phyloP scores from a whole-genome alignment of 441 rosid genomes.

The Arabidopsis lyrata region DNA sequence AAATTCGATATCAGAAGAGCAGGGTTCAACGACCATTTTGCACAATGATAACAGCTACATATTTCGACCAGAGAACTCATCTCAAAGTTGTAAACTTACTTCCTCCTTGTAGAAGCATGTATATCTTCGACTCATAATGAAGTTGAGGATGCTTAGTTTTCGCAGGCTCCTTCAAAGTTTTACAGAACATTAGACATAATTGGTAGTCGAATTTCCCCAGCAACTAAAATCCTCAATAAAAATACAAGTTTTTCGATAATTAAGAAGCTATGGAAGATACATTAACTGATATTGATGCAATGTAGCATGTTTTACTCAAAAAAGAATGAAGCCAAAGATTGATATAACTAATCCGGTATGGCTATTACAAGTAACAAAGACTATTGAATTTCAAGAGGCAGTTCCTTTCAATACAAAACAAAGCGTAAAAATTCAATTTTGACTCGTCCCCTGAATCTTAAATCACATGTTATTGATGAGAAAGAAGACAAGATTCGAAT shows the following conservation, averaged over 20 bases:
- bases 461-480: conserved; percentile 17
- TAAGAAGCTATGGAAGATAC: not conserved
- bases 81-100: conserved; percentile 56
- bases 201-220: not conserved
- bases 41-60: conserved; percentile 3
- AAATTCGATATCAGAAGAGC: not conserved
- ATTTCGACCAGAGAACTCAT: not conserved
- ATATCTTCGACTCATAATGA: conserved; percentile 96
- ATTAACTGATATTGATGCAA: not conserved
- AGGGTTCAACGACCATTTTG: not conserved
- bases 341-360: not conserved
- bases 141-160: conserved; percentile 99
- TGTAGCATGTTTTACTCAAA: not conserved
- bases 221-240: not conserved
- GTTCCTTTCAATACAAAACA: not conserved
- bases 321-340: not conserved
- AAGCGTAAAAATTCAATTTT: no score
- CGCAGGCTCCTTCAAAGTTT: conserved; percentile 78
- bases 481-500: conserved; percentile 16
- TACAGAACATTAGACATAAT: conserved; percentile 15
- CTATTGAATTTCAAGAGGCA: not conserved
- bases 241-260: not conserved
- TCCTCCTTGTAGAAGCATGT: conserved; percentile 99
- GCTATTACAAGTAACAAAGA: not conserved
- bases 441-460: not conserved